Evolutionary conservation across 768 basidiomycete species (phyloP).

Genomic region (Brasilioporus rufonigricans): DNA sequence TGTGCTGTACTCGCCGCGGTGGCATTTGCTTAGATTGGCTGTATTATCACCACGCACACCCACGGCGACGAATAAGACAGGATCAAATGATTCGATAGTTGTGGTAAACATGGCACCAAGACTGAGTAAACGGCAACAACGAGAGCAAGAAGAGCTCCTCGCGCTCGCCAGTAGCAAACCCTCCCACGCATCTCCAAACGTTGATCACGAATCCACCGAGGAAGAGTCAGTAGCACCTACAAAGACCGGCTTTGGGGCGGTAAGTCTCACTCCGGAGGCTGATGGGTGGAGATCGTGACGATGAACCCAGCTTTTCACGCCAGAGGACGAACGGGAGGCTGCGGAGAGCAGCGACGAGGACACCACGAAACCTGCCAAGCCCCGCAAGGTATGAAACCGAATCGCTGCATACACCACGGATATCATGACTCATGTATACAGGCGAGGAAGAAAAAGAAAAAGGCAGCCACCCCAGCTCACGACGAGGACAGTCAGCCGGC

Average conservation of each 20-base stretch:
- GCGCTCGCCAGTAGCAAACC: constrained; percentile 41
- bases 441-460: constrained; percentile 44
- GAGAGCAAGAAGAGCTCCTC: constrained; percentile 79
- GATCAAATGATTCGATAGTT: constrained; percentile 2
- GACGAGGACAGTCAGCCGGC: constrained; percentile 1
- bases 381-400: constrained; percentile 23
- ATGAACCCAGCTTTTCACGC: constrained; percentile 40
- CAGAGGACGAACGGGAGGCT: constrained; percentile 26
- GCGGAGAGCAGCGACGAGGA: constrained; percentile 26
- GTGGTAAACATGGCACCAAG: constrained; percentile 57
- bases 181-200: neutral
- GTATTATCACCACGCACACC: neutral
- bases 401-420: neutral
- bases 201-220: constrained; percentile 34
- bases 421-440: constrained; percentile 14
- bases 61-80: neutral
- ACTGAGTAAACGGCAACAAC: constrained; percentile 81
- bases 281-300: constrained; percentile 18
- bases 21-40: no score
- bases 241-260: constrained; percentile 44
- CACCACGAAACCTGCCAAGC: constrained; percentile 11
- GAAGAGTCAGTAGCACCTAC: constrained; percentile 31
- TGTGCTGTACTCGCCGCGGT: no score
- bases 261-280: constrained; percentile 25
- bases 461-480: constrained; percentile 1